Base-by-base conservation (phyloP, 2,329 filamentous ascomycete species). In the Ophiobolus disseminans region DNA sequence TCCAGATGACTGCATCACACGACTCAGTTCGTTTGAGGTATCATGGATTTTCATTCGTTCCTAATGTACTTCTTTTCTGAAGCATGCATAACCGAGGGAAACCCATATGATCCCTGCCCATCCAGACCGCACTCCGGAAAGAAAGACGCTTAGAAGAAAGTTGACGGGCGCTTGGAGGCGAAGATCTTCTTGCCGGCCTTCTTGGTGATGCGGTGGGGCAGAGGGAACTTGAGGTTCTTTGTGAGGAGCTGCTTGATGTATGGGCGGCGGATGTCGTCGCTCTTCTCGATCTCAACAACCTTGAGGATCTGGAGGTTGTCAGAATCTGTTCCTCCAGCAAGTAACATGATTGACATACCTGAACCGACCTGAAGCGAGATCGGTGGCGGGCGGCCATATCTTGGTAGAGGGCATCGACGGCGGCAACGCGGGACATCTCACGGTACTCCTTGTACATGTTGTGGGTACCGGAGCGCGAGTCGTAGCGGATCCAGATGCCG, bases 401-500 rank as follows among this genome's bases (percentile, higher is more conserved):
- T 82, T 94, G 90, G 89, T 99, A 99, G 77, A 99, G 87, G 69
- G 93, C 82, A 82, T 97, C 90, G 74, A 97, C 93, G 66, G 94
- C 94, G 69, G 94, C 93, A 75, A 88, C 90, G 80, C 94, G 86
- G 77, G 90, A 93, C 86, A 97, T 90, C 86, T 97, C 94, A 78
- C 94, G 90, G 89, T 97, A 97, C 88, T 99, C 94, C 88, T 97
- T 97, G 91, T 99, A 99, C 94, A 99, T 99, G 89, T 99, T 99
- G 91, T 99, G 94, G 74, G 94, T 99, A 73, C 94, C 94, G 73
- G 94, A 97, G 81, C 94, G 93, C 60, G 95, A 99, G 84, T 99
- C 93, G 85, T 99, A 99, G 78, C 95, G 92, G 83, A 99, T 88
- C 95, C 95, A 99, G 87, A 99, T 88, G 79, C 94, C 94, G 79